A percentile compares a stretch with the other conserved stretches of the same genome.
phyloP scores from a whole-genome alignment of 495 filamentous ascomycete species.

The Saxophila tyrrhenica region DNA sequence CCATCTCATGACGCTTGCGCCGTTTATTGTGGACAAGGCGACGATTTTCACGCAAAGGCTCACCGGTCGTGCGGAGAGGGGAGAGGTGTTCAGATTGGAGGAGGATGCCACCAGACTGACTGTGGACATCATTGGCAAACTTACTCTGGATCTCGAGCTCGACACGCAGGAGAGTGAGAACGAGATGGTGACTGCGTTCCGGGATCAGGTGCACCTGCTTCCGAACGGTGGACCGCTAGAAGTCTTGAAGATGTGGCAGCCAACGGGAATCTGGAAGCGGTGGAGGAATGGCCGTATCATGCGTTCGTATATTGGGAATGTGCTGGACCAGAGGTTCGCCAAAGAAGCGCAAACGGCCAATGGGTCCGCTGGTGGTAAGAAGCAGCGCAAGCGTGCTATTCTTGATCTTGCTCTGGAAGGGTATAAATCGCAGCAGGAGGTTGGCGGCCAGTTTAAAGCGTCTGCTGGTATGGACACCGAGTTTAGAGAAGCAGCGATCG shows the following conservation, averaged over 20 bases:
- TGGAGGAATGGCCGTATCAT: constrained; percentile 29
- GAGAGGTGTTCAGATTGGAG: constrained; percentile 30
- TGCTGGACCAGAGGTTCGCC: constrained; percentile 28
- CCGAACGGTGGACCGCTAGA: constrained; percentile 12
- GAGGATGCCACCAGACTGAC: constrained; percentile 27
- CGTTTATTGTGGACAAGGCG: constrained; percentile 33
- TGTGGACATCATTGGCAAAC: constrained; percentile 36
- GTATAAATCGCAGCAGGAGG: constrained; percentile 15
- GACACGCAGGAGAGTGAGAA: constrained; percentile 27
- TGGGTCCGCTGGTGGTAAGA: neutral
- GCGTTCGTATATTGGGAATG: constrained; percentile 25
- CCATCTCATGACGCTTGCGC: constrained; percentile 33
- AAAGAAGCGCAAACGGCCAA: constrained; percentile 2
- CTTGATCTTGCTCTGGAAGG: constrained; percentile 30
- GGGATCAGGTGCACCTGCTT: constrained; percentile 25
- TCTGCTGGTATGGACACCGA: neutral
- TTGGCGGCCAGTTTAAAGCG: neutral
- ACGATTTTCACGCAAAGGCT: constrained; percentile 29
- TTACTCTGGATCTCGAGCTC: constrained; percentile 30
- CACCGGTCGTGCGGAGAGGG: constrained; percentile 20
- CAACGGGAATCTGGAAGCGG: constrained; percentile 18
- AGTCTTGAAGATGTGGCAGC: constrained; percentile 17
- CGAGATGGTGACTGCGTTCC: constrained; percentile 26
- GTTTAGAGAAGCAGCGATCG: constrained; percentile 22
- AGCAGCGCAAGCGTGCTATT: constrained; percentile 12